Evolutionary conservation across 306 rosid genomes (phyloP).

Genomic region (Senna tora): DNA sequence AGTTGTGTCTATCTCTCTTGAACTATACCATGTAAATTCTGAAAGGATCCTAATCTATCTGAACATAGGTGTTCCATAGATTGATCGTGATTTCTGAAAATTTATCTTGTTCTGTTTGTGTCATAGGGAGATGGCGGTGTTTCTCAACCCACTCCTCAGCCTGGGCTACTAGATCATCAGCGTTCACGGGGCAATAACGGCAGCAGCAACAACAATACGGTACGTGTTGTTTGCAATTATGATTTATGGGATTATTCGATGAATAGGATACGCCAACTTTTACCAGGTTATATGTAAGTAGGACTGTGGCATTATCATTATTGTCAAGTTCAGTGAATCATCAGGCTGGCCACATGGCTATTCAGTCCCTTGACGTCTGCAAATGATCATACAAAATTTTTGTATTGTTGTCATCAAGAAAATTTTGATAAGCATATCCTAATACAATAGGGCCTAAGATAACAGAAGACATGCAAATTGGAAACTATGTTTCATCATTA

Average conservation of each 20-base stretch:
- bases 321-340: conserved; percentile 8
- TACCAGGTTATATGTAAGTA: neutral
- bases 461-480: neutral
- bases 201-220: conserved; percentile 50
- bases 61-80: neutral
- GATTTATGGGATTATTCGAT: neutral
- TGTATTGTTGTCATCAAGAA: neutral
- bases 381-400: neutral
- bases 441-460: neutral
- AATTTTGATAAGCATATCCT: neutral
- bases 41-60: neutral
- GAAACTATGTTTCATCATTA: neutral
- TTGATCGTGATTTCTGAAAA: conserved; percentile 3
- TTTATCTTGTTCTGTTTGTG: conserved; percentile 27
- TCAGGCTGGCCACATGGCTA: neutral
- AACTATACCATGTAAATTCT: no score
- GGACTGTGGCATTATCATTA: neutral
- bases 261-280: neutral
- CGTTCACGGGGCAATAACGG: conserved; percentile 50
- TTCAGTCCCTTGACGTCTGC: neutral
- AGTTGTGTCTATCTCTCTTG: no score
- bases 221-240: conserved; percentile 29
- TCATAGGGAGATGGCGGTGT: conserved; percentile 53
- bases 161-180: conserved; percentile 43
- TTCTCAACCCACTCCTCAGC: conserved; percentile 43